A percentile compares a stretch with the other conserved stretches of the same genome.
These are phyloP conservation scores for Lipomyces sp. DNA, from an alignment of 805 yeast species.

Conservation along the genomic window DNA sequence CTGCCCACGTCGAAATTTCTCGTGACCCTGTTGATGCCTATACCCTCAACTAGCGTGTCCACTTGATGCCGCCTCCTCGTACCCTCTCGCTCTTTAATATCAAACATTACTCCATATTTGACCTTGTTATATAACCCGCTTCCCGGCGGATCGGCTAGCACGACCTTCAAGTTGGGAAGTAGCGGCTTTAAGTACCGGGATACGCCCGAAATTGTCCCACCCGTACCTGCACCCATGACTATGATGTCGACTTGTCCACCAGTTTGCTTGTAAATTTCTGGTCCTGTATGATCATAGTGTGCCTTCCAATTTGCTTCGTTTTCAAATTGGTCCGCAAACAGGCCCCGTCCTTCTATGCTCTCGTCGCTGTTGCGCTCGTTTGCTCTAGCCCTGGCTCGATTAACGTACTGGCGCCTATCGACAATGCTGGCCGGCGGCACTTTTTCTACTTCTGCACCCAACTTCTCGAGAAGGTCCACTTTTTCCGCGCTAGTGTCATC, in stretches of 20 bases:
- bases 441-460: conserved; percentile 82
- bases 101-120: conserved; percentile 93
- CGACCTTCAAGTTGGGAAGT: conserved; percentile 52
- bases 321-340: conserved; percentile 96
- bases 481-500: conserved; percentile 91
- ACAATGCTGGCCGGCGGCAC: conserved; percentile 96
- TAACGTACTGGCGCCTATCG: conserved; percentile 90
- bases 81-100: conserved; percentile 85
- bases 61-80: conserved; percentile 94
- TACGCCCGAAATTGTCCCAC: conserved; percentile 96
- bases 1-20: conserved; percentile 78
- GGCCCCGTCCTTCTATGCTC: conserved; percentile 56
- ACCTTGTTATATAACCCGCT: conserved; percentile 86
- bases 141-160: conserved; percentile 95
- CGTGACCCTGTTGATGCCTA: conserved; percentile 87
- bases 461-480: conserved; percentile 65
- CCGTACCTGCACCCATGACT: conserved; percentile 94
- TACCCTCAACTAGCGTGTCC: conserved; percentile 92
- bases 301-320: conserved; percentile 87
- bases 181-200: conserved; percentile 69
- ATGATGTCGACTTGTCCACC: conserved; percentile 69
- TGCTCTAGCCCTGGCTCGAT: conserved; percentile 76
- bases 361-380: conserved; percentile 47
- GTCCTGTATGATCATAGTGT: conserved; percentile 85
- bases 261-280: conserved; percentile 84